Percentiles rank a stretch among this genome's conserved stretches.
phyloP scores from a whole-genome alignment of 805 yeast genomes.

The Metschnikowia cubensis region DNA sequence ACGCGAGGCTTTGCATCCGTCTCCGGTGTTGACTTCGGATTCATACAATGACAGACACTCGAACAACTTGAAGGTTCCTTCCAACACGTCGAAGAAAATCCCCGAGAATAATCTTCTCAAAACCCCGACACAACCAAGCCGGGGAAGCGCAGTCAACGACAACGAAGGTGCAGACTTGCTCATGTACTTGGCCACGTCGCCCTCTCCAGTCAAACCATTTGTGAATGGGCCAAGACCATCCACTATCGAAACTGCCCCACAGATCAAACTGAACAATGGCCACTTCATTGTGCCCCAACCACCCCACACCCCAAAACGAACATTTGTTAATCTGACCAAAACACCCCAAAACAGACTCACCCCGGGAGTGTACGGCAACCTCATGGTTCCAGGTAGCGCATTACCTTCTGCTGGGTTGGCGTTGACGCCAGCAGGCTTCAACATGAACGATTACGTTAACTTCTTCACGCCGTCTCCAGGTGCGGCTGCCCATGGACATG shows the following conservation, averaged over 20 bases:
- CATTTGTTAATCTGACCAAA: slow-evolving; percentile 20
- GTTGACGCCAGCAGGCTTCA: slow-evolving; percentile 63
- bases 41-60: slow-evolving; percentile 2
- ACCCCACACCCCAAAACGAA: slow-evolving; percentile 42
- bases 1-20: slow-evolving; percentile 22
- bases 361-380: slow-evolving; percentile 32
- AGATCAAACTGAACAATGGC: slow-evolving; percentile 1
- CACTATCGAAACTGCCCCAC: background rate
- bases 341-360: slow-evolving; percentile 43
- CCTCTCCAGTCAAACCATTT: slow-evolving; percentile 54
- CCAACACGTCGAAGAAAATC: slow-evolving; percentile 22
- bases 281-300: slow-evolving; percentile 39
- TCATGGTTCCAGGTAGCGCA: slow-evolving; percentile 22
- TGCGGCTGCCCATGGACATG: slow-evolving; percentile 41
- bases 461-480: slow-evolving; percentile 71
- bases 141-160: slow-evolving; percentile 27
- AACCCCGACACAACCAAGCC: slow-evolving; percentile 36
- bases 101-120: slow-evolving; percentile 17
- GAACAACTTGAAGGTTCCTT: slow-evolving; percentile 22
- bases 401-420: slow-evolving; percentile 42
- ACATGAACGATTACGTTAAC: slow-evolving; percentile 79
- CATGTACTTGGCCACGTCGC: slow-evolving; percentile 80
- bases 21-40: slow-evolving; percentile 23
- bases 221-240: slow-evolving; percentile 28
- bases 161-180: slow-evolving; percentile 78